Evolutionary conservation across 345 rosid genomes (phyloP).

Genomic region (Kandelia obovata): DNA sequence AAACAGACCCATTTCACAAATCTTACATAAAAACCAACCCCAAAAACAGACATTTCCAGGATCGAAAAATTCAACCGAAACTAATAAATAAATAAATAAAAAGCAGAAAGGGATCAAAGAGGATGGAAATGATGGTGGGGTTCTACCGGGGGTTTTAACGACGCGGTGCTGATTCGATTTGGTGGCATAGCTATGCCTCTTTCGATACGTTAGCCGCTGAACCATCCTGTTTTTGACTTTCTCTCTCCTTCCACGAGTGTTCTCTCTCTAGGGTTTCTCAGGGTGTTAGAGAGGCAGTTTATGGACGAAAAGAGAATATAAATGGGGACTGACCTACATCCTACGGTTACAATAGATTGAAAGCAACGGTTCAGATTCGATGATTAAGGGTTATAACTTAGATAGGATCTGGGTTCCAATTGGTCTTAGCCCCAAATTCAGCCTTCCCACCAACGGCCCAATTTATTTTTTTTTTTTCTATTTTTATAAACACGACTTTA

Average conservation of each 20-base stretch:
- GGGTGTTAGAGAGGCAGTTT: slow-evolving; percentile 1
- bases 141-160: slow-evolving; percentile 85
- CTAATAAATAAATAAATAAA: neutral
- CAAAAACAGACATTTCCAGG: neutral
- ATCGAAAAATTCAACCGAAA: neutral
- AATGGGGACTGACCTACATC: slow-evolving; percentile 46
- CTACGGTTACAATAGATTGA: slow-evolving; percentile 19
- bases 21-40: neutral
- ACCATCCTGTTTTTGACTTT: slow-evolving; percentile 44
- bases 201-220: slow-evolving; percentile 82
- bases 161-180: slow-evolving; percentile 87
- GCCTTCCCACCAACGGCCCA: neutral
- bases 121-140: neutral
- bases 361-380: neutral
- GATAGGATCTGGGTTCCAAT: neutral
- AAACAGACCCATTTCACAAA: neutral
- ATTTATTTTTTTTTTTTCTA: too few species aligned
- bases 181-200: slow-evolving; percentile 92
- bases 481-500: too few species aligned
- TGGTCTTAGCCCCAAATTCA: neutral
- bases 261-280: slow-evolving; percentile 31
- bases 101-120: neutral
- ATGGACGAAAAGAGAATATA: neutral
- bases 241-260: neutral
- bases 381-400: neutral